phyloP scores from a whole-genome alignment of 768 basidiomycete genomes.

The Leucocoprinus leucothites region DNA sequence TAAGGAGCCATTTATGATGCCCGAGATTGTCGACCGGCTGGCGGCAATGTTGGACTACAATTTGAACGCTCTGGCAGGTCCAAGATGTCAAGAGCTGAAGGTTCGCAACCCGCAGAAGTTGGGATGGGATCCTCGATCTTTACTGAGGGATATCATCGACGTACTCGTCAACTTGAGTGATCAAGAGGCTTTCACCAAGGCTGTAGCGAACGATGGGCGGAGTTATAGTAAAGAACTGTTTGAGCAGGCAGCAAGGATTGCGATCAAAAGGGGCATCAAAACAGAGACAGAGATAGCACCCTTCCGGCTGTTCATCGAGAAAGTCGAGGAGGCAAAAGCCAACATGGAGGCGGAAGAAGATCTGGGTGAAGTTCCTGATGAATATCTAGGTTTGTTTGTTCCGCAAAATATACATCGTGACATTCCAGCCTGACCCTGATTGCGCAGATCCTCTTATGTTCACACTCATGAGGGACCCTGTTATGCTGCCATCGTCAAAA shows the following conservation, averaged over 20 bases:
- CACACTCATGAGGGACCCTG: conserved; percentile 94
- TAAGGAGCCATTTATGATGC: conserved; percentile 90
- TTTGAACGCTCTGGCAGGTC: conserved; percentile 83
- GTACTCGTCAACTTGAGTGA: conserved; percentile 88
- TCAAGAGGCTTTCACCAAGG: conserved; percentile 73
- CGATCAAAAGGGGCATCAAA: conserved; percentile 63
- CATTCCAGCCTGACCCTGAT: not conserved
- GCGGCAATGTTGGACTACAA: conserved; percentile 98
- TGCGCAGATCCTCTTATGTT: conserved; percentile 81
- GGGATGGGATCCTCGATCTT: conserved; percentile 78
- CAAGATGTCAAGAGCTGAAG: conserved; percentile 80
- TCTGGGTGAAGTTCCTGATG: conserved; percentile 90
- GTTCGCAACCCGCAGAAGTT: conserved; percentile 87
- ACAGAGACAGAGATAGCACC: conserved; percentile 71
- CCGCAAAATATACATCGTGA: conserved; percentile 4
- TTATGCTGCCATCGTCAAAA: conserved; percentile 80
- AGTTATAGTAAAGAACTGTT: conserved; percentile 88
- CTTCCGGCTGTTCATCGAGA: conserved; percentile 66
- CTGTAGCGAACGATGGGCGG: conserved; percentile 91
- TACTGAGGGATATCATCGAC: conserved; percentile 85
- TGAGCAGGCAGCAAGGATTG: conserved; percentile 69
- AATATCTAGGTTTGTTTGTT: conserved; percentile 74
- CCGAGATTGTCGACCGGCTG: conserved; percentile 92
- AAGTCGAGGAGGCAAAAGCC: conserved; percentile 83
- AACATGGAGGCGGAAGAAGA: conserved; percentile 87